Base-by-base conservation (phyloP, 2,329 filamentous ascomycete species). In the Diaporthe helianthi region DNA sequence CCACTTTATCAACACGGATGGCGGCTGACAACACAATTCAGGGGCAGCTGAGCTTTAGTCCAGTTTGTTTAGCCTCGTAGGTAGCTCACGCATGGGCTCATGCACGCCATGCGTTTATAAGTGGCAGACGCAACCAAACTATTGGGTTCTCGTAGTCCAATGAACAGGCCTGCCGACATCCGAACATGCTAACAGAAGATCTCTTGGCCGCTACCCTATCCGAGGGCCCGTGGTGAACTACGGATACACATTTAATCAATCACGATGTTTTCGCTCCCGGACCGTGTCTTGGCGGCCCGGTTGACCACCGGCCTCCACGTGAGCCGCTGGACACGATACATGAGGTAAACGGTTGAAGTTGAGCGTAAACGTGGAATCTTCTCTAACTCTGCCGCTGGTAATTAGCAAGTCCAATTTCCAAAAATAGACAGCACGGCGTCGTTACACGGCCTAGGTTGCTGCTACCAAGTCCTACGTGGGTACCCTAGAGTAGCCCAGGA, bases 221-320 rank as follows among this genome's bases (percentile, higher is more conserved):
- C 58, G 58, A 63, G 29, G 58, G 44, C 58, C 58, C 44, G 58
- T 63, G 58, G 29, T 24, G 15, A 19, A 49, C 58, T 49, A 63
- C 55, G n/a, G n/a, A n/a, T n/a, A 47, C 19, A 38, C 55, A n/a
- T n/a, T n/a, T n/a, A n/a, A n/a, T 24, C 4, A 26, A 46, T 61
- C 55, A 61, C 55, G 55, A 61, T 41, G 55, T 41, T 60, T 33
- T 33, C n/a, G 55, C 55, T 47, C 13, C 38, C 41, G 55, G 55
- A 61, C 58, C 58, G 29, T 29, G 44, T 47, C 41, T 63, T 63
- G 58, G 58, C 41, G 41, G 17, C 58, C 41, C 41, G 41, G n/a
- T 47, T 24, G 44, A 22, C 17, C 19, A 5, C 12, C 58, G 41
- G 29, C 8, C 41, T 33, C 31, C n/a, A 49, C 58, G 8, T 7